phyloP scores from a whole-genome alignment of 1,284 basidiomycete genomes.

The Neolentinus lepideus region DNA sequence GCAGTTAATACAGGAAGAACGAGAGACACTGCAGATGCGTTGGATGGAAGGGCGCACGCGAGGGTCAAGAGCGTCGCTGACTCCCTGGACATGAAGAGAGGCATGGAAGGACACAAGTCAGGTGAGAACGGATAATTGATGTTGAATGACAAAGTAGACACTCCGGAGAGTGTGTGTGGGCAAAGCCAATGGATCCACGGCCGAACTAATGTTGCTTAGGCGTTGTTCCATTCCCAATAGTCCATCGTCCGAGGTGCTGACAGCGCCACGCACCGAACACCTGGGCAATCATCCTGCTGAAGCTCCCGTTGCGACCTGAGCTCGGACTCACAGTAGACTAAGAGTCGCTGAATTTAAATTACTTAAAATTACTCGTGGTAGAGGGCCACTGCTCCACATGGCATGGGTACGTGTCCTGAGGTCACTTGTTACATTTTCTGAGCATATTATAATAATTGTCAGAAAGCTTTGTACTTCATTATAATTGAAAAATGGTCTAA shows the following conservation, averaged over 20 bases:
- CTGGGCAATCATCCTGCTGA: constrained; percentile 32
- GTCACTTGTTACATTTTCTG: too few relatives aligned
- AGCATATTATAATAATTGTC: too few relatives aligned
- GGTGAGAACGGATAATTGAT: neutral
- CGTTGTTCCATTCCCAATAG: constrained; percentile 30
- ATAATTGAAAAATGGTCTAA: too few relatives aligned
- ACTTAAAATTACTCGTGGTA: too few relatives aligned
- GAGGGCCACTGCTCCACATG: too few relatives aligned
- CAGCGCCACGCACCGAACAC: constrained; percentile 43
- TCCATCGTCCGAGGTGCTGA: constrained; percentile 31
- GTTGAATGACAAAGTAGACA: too few relatives aligned
- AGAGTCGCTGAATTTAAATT: too few relatives aligned
- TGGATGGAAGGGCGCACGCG: constrained; percentile 35
- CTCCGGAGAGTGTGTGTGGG: constrained; percentile 12
- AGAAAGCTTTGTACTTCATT: too few relatives aligned
- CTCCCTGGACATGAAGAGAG: constrained; percentile 71
- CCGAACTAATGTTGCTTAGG: constrained; percentile 15
- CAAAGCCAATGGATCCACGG: constrained; percentile 17
- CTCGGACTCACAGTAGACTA: too few relatives aligned
- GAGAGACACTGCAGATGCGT: constrained; percentile 54
- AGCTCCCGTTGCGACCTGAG: too few relatives aligned
- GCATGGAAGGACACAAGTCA: constrained; percentile 37
- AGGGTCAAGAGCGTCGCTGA: constrained; percentile 47
- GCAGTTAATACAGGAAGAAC: constrained; percentile 61
- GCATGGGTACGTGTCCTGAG: too few relatives aligned